phyloP scores from a whole-genome alignment of 2,329 filamentous ascomycete genomes.

The Hymenoscyphus occultus region DNA sequence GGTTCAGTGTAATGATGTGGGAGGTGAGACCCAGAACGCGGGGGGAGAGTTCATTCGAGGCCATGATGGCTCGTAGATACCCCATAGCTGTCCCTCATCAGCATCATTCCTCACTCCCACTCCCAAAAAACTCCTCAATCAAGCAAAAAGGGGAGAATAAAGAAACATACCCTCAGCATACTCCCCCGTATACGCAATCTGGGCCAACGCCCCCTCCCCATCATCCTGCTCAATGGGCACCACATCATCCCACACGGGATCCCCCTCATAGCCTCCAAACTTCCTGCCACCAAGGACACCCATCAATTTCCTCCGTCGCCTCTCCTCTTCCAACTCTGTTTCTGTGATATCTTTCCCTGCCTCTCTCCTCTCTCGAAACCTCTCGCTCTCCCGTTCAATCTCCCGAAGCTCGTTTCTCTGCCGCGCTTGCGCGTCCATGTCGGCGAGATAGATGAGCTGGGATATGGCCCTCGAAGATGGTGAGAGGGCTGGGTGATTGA shows the following conservation, averaged over 20 bases:
- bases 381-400: constrained; percentile 25
- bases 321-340: constrained; percentile 31
- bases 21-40: constrained; percentile 79
- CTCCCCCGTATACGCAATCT: constrained; percentile 85
- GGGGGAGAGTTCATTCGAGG: constrained; percentile 75
- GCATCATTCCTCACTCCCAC: neutral
- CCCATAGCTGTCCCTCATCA: constrained; percentile 61
- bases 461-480: no score
- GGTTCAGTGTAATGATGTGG: constrained; percentile 88
- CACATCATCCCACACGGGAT: constrained; percentile 81
- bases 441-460: neutral
- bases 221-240: constrained; percentile 80
- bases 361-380: constrained; percentile 21
- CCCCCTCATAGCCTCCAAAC: constrained; percentile 39
- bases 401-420: constrained; percentile 22
- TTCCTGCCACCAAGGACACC: constrained; percentile 28
- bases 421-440: neutral
- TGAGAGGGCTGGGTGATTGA: no score
- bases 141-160: neutral
- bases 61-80: constrained; percentile 93
- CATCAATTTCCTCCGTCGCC: constrained; percentile 30
- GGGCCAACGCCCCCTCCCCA: constrained; percentile 79
- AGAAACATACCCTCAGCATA: constrained; percentile 69
- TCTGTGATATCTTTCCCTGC: neutral
- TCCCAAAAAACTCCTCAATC: neutral